Evolutionary conservation across 78 protist genomes (phyloP), one percentile per base, ranked within the genome.

Genomic region (Monosiga brevicollis): DNA sequence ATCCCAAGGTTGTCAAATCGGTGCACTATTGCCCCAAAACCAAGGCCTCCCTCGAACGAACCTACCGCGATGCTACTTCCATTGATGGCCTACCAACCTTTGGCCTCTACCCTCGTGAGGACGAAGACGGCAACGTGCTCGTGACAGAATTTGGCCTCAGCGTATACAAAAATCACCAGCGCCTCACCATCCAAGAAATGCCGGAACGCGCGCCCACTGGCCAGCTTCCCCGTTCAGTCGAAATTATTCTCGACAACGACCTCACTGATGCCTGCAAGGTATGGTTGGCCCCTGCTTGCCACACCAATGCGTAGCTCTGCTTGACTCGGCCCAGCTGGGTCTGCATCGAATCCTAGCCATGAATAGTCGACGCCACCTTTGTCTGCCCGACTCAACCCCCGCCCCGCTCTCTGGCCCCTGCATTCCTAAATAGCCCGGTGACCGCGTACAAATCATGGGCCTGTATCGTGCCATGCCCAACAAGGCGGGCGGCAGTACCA

Each of bases 171-270:
- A 99, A 98, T 80, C 79, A 84, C 77, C 99, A 97, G 85, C 32
- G 77, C 40, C 2, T 93, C 6, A 41, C 87, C 1, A 72, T 97
- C 38, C 99, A 96, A 54, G 99, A 97, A 90, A 92, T 92, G 96
- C 99, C 99, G 0, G 99, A 98, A 88, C 39, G 90, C 3, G 96
- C 99, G 25, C 99, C 99, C 34, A 94, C 99, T 0, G 99, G 99
- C 20, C 98, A 95, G 83, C 92, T 98, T 23, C 99, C 99, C 25
- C 89, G 97, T 25, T 92, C 97, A 1, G 88, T 95, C 29, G 96
- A 92, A 62, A 71, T 94, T 0, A 29, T 97, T 9, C 86, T 98
- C 32, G 92, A 89, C 36, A 83, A 86, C 72, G 99, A 98, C 76
- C 91, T 98, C 25, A 98, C 94, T 39, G 99, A 98, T 78, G 0